Evolutionary conservation across 441 rosid genomes (phyloP).

Genomic region (Eruca vesicaria): DNA sequence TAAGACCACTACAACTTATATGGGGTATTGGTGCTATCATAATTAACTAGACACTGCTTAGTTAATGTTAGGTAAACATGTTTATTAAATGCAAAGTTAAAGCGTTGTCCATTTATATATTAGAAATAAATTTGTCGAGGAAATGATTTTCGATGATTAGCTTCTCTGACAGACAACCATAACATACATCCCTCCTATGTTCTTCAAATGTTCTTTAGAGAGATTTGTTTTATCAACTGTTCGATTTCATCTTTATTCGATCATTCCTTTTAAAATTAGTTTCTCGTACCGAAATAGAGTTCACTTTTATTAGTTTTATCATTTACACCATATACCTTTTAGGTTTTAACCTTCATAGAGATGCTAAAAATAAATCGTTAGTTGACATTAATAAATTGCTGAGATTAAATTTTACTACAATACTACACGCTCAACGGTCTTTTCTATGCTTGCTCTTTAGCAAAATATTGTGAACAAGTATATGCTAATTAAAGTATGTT

Average conservation of each 20-base stretch:
- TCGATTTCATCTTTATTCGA: not conserved
- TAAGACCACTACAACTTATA: slow-evolving; percentile 38
- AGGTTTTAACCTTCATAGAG: slow-evolving; percentile 5
- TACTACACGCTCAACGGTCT: not conserved
- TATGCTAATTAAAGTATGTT: too few relatives aligned
- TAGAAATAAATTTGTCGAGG: slow-evolving; percentile 1
- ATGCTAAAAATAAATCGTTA: too few relatives aligned
- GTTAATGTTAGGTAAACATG: slow-evolving; percentile 54
- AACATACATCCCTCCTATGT: too few relatives aligned
- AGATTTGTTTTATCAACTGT: not conserved
- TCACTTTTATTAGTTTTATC: slow-evolving; percentile 1
- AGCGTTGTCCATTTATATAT: slow-evolving; percentile 13
- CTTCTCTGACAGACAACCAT: too few relatives aligned
- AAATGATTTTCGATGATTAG: too few relatives aligned
- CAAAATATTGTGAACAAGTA: too few relatives aligned
- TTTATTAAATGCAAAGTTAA: slow-evolving; percentile 25
- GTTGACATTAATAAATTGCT: too few relatives aligned
- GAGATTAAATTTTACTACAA: too few relatives aligned
- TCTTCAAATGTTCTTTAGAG: too few relatives aligned
- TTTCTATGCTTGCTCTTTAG: too few relatives aligned
- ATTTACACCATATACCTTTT: not conserved
- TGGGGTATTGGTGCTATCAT: slow-evolving; percentile 33
- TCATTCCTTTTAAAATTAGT: not conserved
- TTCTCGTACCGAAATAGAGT: slow-evolving; percentile 2
- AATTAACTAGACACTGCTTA: slow-evolving; percentile 29